A percentile compares a stretch with the other conserved stretches of the same genome.
Evolutionary conservation across 306 rosid species (phyloP).

Genomic region (Purshia tridentata): DNA sequence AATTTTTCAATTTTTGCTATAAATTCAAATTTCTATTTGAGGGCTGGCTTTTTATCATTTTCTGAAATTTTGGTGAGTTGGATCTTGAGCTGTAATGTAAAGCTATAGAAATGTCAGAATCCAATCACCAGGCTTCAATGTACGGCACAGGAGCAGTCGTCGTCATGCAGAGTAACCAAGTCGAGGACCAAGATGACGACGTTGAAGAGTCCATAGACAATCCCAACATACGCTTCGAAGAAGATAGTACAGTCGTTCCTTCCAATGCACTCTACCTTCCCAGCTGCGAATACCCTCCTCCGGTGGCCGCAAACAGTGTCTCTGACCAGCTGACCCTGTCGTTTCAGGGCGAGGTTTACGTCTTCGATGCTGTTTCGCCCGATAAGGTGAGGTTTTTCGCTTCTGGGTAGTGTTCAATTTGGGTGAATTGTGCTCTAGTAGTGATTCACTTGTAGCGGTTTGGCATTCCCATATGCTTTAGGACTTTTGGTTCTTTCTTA

Average conservation of each 20-base stretch:
- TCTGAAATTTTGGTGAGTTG: neutral
- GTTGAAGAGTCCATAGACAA: conserved; percentile 55
- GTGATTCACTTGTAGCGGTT: neutral
- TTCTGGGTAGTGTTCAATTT: neutral
- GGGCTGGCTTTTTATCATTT: neutral
- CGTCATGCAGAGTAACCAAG: conserved; percentile 25
- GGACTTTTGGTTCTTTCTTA: too few species aligned
- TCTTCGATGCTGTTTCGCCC: conserved; percentile 55
- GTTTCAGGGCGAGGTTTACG: conserved; percentile 56
- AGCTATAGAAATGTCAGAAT: conserved; percentile 29
- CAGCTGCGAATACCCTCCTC: conserved; percentile 33
- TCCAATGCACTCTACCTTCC: conserved; percentile 27
- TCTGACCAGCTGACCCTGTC: conserved; percentile 58
- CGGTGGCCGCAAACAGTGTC: conserved; percentile 31
- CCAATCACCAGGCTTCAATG: conserved; percentile 36
- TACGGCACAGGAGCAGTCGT: conserved; percentile 30
- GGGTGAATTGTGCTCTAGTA: neutral
- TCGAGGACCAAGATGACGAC: conserved; percentile 49
- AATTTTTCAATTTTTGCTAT: neutral
- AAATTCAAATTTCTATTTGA: neutral
- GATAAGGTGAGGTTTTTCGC: conserved; percentile 40
- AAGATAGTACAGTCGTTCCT: conserved; percentile 19
- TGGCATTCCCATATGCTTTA: neutral
- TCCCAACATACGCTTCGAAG: conserved; percentile 47
- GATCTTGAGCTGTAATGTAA: neutral